phyloP scores from a whole-genome alignment of 805 yeast genomes.

The Pichia deserticola region DNA sequence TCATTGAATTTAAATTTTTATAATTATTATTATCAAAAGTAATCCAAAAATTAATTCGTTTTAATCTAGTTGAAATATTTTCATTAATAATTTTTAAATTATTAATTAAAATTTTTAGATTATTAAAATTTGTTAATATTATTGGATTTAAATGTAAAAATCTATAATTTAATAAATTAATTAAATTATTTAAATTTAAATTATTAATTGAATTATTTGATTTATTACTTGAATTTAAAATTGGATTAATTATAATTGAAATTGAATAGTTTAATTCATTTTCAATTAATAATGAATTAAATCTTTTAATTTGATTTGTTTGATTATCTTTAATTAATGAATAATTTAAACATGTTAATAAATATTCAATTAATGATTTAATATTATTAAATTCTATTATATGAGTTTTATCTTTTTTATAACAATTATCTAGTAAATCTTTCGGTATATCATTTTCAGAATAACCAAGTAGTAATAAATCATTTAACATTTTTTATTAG shows the following conservation, averaged over 20 bases:
- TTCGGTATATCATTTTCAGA: background rate
- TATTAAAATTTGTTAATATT: slow-evolving; percentile 3
- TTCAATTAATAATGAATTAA: background rate
- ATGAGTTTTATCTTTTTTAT: background rate
- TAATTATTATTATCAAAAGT: slow-evolving; percentile 24
- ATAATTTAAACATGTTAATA: background rate
- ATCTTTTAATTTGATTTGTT: background rate
- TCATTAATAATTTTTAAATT: background rate
- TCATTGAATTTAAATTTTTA: slow-evolving; percentile 30
- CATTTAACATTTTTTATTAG: background rate
- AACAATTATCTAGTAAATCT: background rate
- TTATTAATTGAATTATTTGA: background rate
- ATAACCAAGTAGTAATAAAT: background rate
- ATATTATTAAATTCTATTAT: background rate
- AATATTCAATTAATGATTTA: background rate
- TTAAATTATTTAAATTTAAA: slow-evolving; percentile 3
- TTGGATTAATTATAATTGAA: background rate
- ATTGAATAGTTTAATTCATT: slow-evolving; percentile 9
- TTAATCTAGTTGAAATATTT: slow-evolving; percentile 21
- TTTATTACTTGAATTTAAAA: background rate
- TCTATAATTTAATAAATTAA: slow-evolving; percentile 16
- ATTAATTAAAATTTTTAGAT: slow-evolving; percentile 2
- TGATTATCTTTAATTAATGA: background rate
- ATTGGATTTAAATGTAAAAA: slow-evolving; percentile 24
- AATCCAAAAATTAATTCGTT: slow-evolving; percentile 36